Percentiles rank a stretch among this genome's conserved stretches.
Conservation (phyloP, 2,329 filamentous ascomycete species). For the Fusarium lyarnte region DNA sequence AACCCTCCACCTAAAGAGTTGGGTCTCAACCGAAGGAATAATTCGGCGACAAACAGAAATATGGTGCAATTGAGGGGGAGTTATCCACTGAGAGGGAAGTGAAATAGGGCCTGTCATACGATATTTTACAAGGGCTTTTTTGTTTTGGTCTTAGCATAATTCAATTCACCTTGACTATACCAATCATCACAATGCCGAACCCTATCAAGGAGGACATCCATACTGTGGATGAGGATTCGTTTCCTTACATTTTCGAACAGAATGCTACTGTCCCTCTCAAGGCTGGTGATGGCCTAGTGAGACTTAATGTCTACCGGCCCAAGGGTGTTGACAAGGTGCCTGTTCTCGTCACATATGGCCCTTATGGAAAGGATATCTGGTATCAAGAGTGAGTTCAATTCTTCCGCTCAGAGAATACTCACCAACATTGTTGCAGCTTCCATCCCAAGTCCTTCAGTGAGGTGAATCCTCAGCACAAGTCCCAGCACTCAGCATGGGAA, state of each 20-base stretch:
- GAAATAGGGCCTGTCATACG: constrained; percentile 7
- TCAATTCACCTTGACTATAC: neutral
- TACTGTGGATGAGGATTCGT: constrained; percentile 38
- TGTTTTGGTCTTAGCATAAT: neutral
- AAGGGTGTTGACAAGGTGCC: constrained; percentile 50
- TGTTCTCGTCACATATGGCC: constrained; percentile 75
- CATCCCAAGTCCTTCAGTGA: constrained; percentile 55
- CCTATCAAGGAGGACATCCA: constrained; percentile 42
- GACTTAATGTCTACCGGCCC: constrained; percentile 9
- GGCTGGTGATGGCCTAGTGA: neutral
- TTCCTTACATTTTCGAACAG: constrained; percentile 30
- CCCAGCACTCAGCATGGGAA: constrained; percentile 66
- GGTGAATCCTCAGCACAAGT: constrained; percentile 63
- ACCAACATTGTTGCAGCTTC: constrained; percentile 44
- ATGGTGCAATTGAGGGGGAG: constrained; percentile 1
- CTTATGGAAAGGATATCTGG: constrained; percentile 77
- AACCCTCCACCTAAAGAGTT: constrained; percentile 18
- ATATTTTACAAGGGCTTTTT: neutral
- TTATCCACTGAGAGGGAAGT: neutral
- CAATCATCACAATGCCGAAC: constrained; percentile 42
- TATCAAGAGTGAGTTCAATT: constrained; percentile 59
- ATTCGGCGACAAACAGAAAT: neutral
- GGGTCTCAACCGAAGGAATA: neutral
- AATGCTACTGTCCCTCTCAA: constrained; percentile 25
- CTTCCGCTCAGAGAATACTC: accelerated